phyloP scores from a whole-genome alignment of 2,329 filamentous ascomycete genomes.

The Fusarium duplospermum region DNA sequence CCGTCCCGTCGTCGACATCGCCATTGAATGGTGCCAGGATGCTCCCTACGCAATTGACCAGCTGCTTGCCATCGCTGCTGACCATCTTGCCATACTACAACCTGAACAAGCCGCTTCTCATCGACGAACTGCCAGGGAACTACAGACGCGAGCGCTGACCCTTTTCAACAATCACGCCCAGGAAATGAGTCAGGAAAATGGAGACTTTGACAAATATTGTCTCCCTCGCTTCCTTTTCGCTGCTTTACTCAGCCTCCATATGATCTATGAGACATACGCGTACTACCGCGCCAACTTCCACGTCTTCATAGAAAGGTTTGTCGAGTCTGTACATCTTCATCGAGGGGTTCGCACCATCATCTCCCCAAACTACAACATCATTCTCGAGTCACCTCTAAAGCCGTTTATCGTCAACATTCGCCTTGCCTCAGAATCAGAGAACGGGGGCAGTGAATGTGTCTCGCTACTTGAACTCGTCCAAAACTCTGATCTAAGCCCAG shows the following conservation, averaged over 20 bases:
- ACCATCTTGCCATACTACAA: constrained; percentile 49
- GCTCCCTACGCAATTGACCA: constrained; percentile 61
- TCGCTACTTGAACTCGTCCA: constrained; percentile 46
- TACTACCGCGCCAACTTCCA: constrained; percentile 53
- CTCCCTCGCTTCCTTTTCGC: constrained; percentile 60
- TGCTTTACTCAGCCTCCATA: constrained; percentile 57
- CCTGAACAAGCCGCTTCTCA: constrained; percentile 31
- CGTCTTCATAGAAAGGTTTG: constrained; percentile 54
- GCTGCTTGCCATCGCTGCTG: constrained; percentile 58
- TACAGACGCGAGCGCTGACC: constrained; percentile 58
- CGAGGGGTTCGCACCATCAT: constrained; percentile 56
- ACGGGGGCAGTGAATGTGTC: constrained; percentile 42
- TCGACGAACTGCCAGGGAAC: constrained; percentile 54
- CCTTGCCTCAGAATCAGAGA: constrained; percentile 17
- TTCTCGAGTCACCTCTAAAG: constrained; percentile 51
- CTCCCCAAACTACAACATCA: constrained; percentile 47
- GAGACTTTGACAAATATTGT: constrained; percentile 41
- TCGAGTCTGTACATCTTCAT: constrained; percentile 56
- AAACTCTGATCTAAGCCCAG: constrained; percentile 44
- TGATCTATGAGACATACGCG: constrained; percentile 59
- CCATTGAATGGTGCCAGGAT: constrained; percentile 47
- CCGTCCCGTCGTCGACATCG: constrained; percentile 46
- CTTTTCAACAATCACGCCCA: constrained; percentile 51
- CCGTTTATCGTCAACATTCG: constrained; percentile 40
- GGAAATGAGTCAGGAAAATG: constrained; percentile 32